Evolutionary conservation across 2,329 filamentous ascomycete genomes (phyloP).

Genomic region (Amylocarpus encephaloides): DNA sequence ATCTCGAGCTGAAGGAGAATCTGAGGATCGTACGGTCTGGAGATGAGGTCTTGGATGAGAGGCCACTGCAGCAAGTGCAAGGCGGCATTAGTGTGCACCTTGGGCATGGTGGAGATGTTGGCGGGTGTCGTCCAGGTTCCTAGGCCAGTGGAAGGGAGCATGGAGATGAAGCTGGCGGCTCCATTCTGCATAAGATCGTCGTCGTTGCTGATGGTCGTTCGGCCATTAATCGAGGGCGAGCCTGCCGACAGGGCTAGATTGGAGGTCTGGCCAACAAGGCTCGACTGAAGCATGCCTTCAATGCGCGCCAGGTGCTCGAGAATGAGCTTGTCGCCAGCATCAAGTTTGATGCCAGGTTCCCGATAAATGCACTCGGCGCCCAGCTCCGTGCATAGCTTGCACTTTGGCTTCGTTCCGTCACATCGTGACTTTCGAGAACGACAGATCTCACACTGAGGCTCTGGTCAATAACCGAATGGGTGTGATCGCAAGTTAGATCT

Average conservation of each 20-base stretch:
- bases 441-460: conserved; percentile 66
- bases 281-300: conserved; percentile 71
- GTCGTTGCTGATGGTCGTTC: conserved; percentile 54
- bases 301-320: conserved; percentile 72
- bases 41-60: conserved; percentile 70
- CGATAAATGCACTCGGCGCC: conserved; percentile 79
- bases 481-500: conserved; percentile 3
- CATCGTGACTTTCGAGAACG: conserved; percentile 74
- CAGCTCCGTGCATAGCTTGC: conserved; percentile 75
- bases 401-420: conserved; percentile 75
- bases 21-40: conserved; percentile 71
- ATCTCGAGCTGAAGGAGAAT: conserved; percentile 78
- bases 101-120: conserved; percentile 82
- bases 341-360: conserved; percentile 80
- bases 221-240: conserved; percentile 59
- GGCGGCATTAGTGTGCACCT: conserved; percentile 74
- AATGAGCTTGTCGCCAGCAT: conserved; percentile 81
- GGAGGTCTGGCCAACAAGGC: conserved; percentile 46
- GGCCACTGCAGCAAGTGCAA: conserved; percentile 76
- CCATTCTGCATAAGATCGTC: conserved; percentile 42
- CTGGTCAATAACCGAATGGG: conserved; percentile 13
- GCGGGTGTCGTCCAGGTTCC: conserved; percentile 62
- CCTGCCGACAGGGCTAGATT: conserved; percentile 52
- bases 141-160: conserved; percentile 58
- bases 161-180: conserved; percentile 42